Percentiles rank a stretch among this genome's conserved stretches.
Evolutionary conservation across 345 rosid species (phyloP).

Genomic region (Salix arbutifolia): DNA sequence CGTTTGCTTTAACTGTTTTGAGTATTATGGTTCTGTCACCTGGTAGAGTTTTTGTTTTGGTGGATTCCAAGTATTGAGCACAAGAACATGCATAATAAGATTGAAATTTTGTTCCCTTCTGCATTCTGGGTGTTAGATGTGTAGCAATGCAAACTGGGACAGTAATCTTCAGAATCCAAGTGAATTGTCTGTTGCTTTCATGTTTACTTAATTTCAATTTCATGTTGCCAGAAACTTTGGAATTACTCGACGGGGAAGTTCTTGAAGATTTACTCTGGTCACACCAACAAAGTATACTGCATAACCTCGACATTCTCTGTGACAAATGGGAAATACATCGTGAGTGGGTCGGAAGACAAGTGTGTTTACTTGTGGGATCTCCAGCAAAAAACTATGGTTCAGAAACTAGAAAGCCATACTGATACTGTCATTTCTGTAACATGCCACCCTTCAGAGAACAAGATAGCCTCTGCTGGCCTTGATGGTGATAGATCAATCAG

Average conservation of each 20-base stretch:
- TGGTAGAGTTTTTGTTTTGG: too few species aligned
- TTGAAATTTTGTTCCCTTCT: too few species aligned
- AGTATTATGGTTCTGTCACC: too few species aligned
- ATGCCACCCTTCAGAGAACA: constrained; percentile 74
- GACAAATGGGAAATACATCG: constrained; percentile 86
- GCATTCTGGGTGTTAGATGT: too few species aligned
- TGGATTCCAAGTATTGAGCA: too few species aligned
- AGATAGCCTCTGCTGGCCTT: constrained; percentile 80
- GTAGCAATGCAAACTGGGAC: background rate
- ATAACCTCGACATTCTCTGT: constrained; percentile 91
- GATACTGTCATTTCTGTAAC: constrained; percentile 81
- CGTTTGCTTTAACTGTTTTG: too few species aligned
- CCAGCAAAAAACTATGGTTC: constrained; percentile 73
- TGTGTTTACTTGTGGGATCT: constrained; percentile 94
- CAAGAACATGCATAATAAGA: too few species aligned
- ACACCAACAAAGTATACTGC: constrained; percentile 70
- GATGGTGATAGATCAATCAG: constrained; percentile 71
- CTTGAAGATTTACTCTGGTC: constrained; percentile 78
- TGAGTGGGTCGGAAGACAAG: constrained; percentile 90
- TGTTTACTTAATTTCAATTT: background rate
- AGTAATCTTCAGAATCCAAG: too few species aligned
- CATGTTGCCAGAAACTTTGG: constrained; percentile 63
- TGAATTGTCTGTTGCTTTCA: too few species aligned
- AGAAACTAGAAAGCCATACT: constrained; percentile 78
- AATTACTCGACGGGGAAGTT: constrained; percentile 86